Conservation (phyloP, 2,329 filamentous ascomycete species). For the Scedosporium apiospermum region DNA sequence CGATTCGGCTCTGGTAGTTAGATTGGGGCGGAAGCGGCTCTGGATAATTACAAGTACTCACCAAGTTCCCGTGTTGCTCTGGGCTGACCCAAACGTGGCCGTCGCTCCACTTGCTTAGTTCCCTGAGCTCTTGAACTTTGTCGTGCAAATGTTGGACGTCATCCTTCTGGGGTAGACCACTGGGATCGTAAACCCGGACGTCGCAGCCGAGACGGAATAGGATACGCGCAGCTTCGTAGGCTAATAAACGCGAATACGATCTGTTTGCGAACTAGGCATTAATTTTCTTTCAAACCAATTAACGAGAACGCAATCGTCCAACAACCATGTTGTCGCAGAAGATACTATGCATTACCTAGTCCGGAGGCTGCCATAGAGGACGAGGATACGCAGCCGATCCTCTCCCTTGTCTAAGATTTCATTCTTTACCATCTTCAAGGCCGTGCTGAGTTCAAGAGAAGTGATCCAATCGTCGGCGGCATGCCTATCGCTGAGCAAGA, state of each 20-base stretch:
- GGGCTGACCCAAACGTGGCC: conserved; percentile 58
- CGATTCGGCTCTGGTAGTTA: background rate
- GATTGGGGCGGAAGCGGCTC: background rate
- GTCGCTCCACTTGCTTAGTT: conserved; percentile 54
- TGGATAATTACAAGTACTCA: conserved; percentile 14
- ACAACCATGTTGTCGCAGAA: too few species aligned
- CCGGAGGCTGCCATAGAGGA: conserved; percentile 52
- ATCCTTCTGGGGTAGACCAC: conserved; percentile 52
- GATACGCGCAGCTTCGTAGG: conserved; percentile 50
- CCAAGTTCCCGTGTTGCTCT: conserved; percentile 57
- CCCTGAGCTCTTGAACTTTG: conserved; percentile 54
- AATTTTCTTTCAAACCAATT: too few species aligned
- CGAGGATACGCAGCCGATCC: conserved; percentile 41
- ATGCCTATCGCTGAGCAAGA: conserved; percentile 32
- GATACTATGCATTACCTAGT: conserved; percentile 16
- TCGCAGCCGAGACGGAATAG: conserved; percentile 57
- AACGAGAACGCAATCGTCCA: too few species aligned
- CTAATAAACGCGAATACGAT: conserved; percentile 53
- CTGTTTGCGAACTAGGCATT: background rate
- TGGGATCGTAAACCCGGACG: conserved; percentile 52
- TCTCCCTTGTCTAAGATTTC: conserved; percentile 26
- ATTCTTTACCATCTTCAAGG: conserved; percentile 36
- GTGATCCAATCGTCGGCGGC: conserved; percentile 43
- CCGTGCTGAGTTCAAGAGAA: conserved; percentile 44
- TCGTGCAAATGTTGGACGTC: conserved; percentile 46